Evolutionary conservation across 148 eudicot species (phyloP).

Genomic region (Camellia granthamiana): DNA sequence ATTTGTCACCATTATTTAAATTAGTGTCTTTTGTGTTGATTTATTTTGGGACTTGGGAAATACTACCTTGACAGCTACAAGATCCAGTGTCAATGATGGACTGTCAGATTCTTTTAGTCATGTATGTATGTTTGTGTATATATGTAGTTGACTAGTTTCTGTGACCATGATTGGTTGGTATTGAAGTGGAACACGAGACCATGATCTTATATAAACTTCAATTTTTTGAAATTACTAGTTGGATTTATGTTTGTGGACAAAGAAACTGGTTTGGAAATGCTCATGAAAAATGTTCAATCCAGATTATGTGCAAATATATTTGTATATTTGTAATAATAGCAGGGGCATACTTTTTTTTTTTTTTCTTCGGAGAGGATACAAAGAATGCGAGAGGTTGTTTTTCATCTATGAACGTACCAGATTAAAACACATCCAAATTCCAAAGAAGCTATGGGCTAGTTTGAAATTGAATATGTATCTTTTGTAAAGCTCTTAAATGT

Average conservation of each 20-base stretch:
- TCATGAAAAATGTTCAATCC: too few relatives aligned
- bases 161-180: neutral
- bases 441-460: neutral
- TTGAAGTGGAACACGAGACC: neutral
- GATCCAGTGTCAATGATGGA: neutral
- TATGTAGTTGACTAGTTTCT: neutral
- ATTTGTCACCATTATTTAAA: neutral
- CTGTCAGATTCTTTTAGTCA: neutral
- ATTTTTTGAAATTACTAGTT: neutral
- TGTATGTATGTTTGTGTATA: neutral
- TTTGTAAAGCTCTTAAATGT: conserved; percentile 8
- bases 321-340: neutral
- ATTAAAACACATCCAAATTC: neutral
- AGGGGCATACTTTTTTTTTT: neutral
- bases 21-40: neutral
- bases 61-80: neutral
- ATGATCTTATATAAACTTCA: neutral
- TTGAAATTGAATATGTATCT: neutral
- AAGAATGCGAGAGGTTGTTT: neutral
- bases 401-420: neutral
- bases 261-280: neutral
- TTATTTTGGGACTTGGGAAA: neutral
- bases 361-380: neutral
- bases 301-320: neutral
- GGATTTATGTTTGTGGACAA: neutral